Evolutionary conservation across 352 stramenopile species (phyloP).

Genomic region (Phytophthora quininea): DNA sequence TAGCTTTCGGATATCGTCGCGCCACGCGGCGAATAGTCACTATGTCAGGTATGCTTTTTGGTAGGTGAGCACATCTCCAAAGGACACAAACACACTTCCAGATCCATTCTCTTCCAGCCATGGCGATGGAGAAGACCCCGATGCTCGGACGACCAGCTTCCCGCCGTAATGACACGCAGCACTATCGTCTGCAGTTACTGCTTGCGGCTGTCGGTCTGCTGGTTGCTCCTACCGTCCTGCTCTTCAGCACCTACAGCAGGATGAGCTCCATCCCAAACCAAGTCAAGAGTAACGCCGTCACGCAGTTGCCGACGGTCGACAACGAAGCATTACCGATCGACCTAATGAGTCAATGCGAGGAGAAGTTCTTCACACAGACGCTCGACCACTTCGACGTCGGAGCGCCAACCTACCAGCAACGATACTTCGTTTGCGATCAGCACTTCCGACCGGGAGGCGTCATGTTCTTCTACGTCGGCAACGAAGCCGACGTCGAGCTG

Average conservation of each 20-base stretch:
- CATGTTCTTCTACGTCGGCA: constrained; percentile 96
- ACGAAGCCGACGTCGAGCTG: constrained; percentile 94
- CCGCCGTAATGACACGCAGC: constrained; percentile 2
- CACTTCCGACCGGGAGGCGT: constrained; percentile 62
- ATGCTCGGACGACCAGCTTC: constrained; percentile 6
- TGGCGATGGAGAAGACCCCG: constrained; percentile 30
- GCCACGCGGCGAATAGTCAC: neutral
- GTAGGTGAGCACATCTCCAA: no score
- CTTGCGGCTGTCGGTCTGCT: constrained; percentile 27
- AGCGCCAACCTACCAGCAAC: constrained; percentile 74
- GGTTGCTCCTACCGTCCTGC: constrained; percentile 25
- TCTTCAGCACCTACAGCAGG: constrained; percentile 16
- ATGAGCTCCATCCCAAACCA: neutral
- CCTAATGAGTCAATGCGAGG: constrained; percentile 63
- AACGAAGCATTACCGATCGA: constrained; percentile 47
- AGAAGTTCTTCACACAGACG: constrained; percentile 75
- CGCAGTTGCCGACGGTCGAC: constrained; percentile 26
- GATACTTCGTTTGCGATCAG: constrained; percentile 91
- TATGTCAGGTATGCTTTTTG: no score
- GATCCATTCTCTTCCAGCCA: constrained; percentile 2
- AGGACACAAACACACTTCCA: neutral
- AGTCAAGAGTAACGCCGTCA: neutral
- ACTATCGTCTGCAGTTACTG: constrained; percentile 12
- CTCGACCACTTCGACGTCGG: constrained; percentile 78
- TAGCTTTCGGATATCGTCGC: constrained; percentile 2